Conservation (phyloP, 352 stramenopile species). For the Phytophthora cactorum region DNA sequence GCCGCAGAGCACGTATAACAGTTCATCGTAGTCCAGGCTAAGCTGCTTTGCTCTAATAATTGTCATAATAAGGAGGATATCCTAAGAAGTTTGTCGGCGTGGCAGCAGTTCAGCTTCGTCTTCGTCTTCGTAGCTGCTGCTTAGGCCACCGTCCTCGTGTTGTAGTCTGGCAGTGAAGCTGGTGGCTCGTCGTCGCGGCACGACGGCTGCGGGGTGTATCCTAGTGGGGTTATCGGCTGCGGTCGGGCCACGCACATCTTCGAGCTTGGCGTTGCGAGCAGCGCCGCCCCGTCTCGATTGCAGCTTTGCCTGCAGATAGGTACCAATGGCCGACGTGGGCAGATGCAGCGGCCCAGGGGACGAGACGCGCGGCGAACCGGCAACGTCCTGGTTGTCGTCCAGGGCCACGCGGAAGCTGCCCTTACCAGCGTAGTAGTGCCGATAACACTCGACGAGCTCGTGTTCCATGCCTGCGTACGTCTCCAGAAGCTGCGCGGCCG, state of each 20-base stretch:
- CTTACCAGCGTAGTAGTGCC: slow-evolving; percentile 63
- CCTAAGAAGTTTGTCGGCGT: slow-evolving; percentile 25
- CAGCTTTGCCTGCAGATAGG: slow-evolving; percentile 59
- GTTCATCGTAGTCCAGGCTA: slow-evolving; percentile 9
- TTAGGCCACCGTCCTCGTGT: slow-evolving; percentile 5
- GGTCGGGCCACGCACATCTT: slow-evolving; percentile 53
- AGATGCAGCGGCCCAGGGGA: slow-evolving; percentile 48
- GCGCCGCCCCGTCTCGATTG: slow-evolving; percentile 44
- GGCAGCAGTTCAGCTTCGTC: slow-evolving; percentile 23
- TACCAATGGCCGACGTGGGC: slow-evolving; percentile 59
- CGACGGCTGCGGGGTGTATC: slow-evolving; percentile 24
- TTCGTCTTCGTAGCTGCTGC: slow-evolving; percentile 14
- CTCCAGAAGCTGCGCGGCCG: slow-evolving; percentile 47
- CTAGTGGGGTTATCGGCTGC: slow-evolving; percentile 27
- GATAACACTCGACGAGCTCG: slow-evolving; percentile 73
- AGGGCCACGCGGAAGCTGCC: slow-evolving; percentile 49
- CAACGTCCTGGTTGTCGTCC: slow-evolving; percentile 23
- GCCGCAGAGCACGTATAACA: slow-evolving; percentile 9
- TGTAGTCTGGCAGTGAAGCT: slow-evolving; percentile 32
- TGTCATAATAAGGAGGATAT: neutral
- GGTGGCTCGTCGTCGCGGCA: slow-evolving; percentile 29
- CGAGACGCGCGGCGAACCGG: slow-evolving; percentile 22
- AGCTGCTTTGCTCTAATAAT: slow-evolving; percentile 19
- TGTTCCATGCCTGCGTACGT: slow-evolving; percentile 64
- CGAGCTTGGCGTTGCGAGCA: slow-evolving; percentile 45